phyloP scores from a whole-genome alignment of 441 rosid genomes.

The Bruguiera hainesii region DNA sequence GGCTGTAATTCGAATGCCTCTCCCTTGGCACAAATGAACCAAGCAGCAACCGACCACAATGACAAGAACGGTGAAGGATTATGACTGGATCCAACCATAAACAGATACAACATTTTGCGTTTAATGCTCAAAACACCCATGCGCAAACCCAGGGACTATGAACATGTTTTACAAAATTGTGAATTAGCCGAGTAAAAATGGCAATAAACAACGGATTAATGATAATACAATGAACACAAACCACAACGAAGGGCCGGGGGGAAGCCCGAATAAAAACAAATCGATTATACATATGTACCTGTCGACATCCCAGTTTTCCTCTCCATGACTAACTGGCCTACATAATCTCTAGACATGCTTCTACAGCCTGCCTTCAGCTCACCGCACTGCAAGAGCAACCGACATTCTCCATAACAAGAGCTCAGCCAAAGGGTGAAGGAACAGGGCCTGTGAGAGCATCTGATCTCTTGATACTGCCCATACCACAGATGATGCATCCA shows the following conservation, averaged over 20 bases:
- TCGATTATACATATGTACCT: conserved; percentile 24
- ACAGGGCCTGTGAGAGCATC: conserved; percentile 80
- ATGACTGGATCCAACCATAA: no score
- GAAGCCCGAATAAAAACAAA: conserved; percentile 24
- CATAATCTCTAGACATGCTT: neutral
- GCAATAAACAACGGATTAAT: conserved; percentile 9
- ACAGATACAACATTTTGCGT: neutral
- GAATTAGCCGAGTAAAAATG: neutral
- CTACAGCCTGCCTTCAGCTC: neutral
- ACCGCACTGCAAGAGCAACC: neutral
- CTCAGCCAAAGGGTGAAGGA: conserved; percentile 82
- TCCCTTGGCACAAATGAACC: no score
- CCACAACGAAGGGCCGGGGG: neutral
- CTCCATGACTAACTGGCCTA: neutral
- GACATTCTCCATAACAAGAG: neutral
- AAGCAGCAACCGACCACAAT: no score
- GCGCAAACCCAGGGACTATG: neutral
- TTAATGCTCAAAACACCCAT: neutral
- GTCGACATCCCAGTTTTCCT: conserved; percentile 10
- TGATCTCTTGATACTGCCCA: conserved; percentile 94
- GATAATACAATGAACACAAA: neutral
- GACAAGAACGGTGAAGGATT: no score
- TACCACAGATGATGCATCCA: conserved; percentile 95
- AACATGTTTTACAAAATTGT: conserved; percentile 18
- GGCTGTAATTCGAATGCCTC: no score